Conservation (phyloP, 257 asterid genomes). For the Capsicum rhomboideum region DNA sequence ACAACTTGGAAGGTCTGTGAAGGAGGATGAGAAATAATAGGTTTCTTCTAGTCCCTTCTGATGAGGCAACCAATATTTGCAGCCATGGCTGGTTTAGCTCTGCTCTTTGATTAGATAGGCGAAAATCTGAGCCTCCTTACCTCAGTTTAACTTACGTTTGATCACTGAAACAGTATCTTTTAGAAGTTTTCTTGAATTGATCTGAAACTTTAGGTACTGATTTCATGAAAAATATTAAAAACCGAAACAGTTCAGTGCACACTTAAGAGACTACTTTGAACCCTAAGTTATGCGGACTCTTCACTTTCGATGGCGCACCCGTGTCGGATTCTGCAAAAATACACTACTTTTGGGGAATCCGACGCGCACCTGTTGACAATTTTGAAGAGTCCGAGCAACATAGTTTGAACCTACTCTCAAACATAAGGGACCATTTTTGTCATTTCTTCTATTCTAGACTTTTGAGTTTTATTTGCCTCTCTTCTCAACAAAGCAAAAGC, state of each 20-base stretch:
- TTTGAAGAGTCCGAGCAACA: too few species aligned
- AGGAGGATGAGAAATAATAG: not conserved
- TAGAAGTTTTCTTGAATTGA: not conserved
- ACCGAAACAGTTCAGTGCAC: not conserved
- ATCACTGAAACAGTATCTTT: not conserved
- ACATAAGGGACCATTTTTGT: not conserved
- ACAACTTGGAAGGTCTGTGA: not conserved
- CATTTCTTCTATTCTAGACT: not conserved
- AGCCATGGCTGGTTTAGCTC: not conserved
- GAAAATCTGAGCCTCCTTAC: not conserved
- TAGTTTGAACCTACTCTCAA: not conserved
- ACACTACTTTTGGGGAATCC: too few species aligned
- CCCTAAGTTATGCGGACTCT: too few species aligned
- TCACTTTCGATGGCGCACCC: too few species aligned
- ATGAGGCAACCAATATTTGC: not conserved
- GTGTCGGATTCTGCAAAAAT: too few species aligned
- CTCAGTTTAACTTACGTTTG: not conserved
- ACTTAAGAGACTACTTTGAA: not conserved
- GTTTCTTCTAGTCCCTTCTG: not conserved
- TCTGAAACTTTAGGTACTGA: not conserved
- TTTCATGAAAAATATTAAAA: not conserved
- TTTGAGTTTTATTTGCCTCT: not conserved
- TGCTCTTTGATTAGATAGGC: not conserved
- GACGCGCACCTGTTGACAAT: too few species aligned
- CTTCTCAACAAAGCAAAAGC: not conserved